phyloP scores from a whole-genome alignment of 2,329 filamentous ascomycete genomes.

The Xylariomycetidae sp. region DNA sequence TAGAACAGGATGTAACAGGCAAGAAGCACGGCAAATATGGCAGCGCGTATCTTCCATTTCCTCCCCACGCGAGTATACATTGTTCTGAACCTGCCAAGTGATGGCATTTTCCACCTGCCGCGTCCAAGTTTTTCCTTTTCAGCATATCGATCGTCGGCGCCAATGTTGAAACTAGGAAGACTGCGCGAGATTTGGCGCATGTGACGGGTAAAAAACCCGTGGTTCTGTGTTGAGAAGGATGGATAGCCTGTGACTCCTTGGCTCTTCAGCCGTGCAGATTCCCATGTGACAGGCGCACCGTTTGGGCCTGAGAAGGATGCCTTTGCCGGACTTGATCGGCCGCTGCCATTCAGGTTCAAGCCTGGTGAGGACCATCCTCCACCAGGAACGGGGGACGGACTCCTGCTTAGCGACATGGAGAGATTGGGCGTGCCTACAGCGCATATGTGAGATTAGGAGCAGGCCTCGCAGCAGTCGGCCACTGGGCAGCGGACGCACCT shows the following conservation, averaged over 20 bases:
- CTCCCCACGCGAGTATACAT: conserved; percentile 52
- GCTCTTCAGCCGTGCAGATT: conserved; percentile 73
- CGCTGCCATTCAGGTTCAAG: conserved; percentile 64
- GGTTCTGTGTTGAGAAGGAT: conserved; percentile 74
- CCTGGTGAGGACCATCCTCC: conserved; percentile 88
- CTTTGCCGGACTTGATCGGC: conserved; percentile 61
- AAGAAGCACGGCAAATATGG: conserved; percentile 56
- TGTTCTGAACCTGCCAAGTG: conserved; percentile 42
- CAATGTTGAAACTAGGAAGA: conserved; percentile 65
- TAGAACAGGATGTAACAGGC: conserved; percentile 63
- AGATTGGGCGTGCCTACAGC: conserved; percentile 48
- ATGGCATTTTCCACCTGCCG: conserved; percentile 48
- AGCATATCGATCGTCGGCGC: conserved; percentile 46
- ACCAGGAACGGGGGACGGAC: conserved; percentile 76
- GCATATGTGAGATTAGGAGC: no score
- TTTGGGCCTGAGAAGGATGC: conserved; percentile 42
- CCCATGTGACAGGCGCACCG: conserved; percentile 68
- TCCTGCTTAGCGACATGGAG: conserved; percentile 80
- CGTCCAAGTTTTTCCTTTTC: conserved; percentile 75
- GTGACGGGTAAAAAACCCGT: conserved; percentile 83
- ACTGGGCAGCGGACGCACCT: conserved; percentile 38
- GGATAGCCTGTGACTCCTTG: conserved; percentile 70
- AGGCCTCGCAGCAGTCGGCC: conserved; percentile 1
- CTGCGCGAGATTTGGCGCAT: conserved; percentile 76
- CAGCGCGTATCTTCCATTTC: conserved; percentile 59